Evolutionary conservation across 2,329 filamentous ascomycete genomes (phyloP), one percentile per base, ranked within the genome.

Genomic region (Fusarium nelsonii): DNA sequence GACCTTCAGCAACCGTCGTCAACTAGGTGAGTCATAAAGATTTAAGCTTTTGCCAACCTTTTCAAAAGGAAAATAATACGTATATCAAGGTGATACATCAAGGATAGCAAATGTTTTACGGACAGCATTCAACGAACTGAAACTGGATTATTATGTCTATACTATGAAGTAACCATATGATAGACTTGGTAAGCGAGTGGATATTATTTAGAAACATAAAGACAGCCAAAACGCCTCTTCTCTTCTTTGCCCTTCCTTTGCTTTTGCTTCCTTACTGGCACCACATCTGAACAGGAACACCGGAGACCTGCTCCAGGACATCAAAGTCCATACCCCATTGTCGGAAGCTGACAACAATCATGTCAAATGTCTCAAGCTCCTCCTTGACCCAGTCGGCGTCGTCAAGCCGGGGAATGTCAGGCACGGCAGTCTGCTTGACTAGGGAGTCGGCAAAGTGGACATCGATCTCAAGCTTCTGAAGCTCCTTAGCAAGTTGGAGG

Each of bases 401-500:
- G 3, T 44, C 48, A 3, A 73, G 18, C 23, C 65, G 43, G 1
- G 53, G 34, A n/a, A 74, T 68, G 0, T 71, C 48, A 0, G 71
- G 71, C 1, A 73, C 43, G 6, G 54, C 59, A 3, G 53, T 11
- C 33, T 73, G 71, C 12, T 30, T 48, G n/a, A 73, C 71, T 1
- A 74, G 43, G 2, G 71, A 50, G 16, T 73, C 69, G 0, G 71
- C 71, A 10, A 70, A 73, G 4, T 34, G 36, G 3, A 72, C 69
- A 2, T 73, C 64, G 6, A 73, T 23, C 1, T 60, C 43, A 2
- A 68, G 71, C 41, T 43, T 63, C 37, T 58, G 28, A 1, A 73
- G 57, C 28, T 71, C 58, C n/a, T 28, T 50, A 0, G 66, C 71
- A 2, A 73, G 57, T 5, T 67, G 54, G 0, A 73, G 56, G 2